These are phyloP conservation scores for Neonectria ditissima DNA, from an alignment of 2,329 filamentous ascomycete species.

Conservation along the genomic window DNA sequence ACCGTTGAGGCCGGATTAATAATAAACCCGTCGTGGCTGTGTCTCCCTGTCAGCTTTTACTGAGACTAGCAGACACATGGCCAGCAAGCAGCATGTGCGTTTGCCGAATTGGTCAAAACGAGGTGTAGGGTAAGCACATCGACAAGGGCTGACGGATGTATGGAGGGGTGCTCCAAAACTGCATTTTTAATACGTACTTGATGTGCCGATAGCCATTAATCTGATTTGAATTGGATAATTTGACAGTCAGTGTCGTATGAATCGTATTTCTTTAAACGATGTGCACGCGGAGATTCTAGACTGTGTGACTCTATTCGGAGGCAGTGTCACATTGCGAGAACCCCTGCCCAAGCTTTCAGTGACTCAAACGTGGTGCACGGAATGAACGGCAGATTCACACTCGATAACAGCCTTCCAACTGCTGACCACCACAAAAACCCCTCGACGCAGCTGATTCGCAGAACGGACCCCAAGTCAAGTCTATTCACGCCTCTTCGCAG, in stretches of 20 bases:
- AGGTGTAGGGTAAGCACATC: neutral
- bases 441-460: conserved; percentile 18
- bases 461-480: neutral
- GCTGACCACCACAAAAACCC: conserved; percentile 34
- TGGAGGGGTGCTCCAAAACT: neutral
- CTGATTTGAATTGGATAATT: too few relatives aligned
- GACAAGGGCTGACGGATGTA: neutral
- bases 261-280: neutral
- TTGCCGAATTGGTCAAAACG: neutral
- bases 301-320: neutral
- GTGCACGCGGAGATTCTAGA: neutral
- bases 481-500: neutral
- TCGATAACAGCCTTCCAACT: conserved; percentile 14
- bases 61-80: too few relatives aligned
- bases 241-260: too few relatives aligned
- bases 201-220: neutral
- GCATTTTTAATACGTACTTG: neutral
- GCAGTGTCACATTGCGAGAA: neutral
- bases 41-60: too few relatives aligned
- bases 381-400: neutral
- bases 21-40: neutral
- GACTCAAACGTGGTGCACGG: neutral
- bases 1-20: too few relatives aligned
- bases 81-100: too few relatives aligned
- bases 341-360: neutral